These are phyloP conservation scores for Camellia oleifera DNA, from an alignment of 179 eudicot genomes.

Conservation along the genomic window DNA sequence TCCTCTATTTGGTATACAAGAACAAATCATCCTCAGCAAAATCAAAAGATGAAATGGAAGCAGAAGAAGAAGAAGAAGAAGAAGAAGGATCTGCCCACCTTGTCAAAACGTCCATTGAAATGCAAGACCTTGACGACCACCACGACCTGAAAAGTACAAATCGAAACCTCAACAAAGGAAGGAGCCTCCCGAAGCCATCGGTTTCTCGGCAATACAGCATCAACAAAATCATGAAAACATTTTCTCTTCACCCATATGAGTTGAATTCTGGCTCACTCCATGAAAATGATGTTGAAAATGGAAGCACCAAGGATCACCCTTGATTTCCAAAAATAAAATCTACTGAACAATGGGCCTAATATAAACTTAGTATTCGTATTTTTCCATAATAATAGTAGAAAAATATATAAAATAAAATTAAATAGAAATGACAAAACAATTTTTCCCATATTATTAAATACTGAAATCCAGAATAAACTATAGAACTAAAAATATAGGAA, in stretches of 20 bases:
- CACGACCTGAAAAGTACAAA: neutral
- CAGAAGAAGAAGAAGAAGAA: slow-evolving; percentile 13
- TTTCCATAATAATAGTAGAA: too few relatives aligned
- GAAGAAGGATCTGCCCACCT: slow-evolving; percentile 22
- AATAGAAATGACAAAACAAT: too few relatives aligned
- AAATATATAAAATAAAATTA: too few relatives aligned
- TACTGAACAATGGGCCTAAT: too few relatives aligned
- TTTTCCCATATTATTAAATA: too few relatives aligned
- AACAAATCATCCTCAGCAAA: slow-evolving; percentile 13
- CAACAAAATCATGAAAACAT: slow-evolving; percentile 18
- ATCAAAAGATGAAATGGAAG: slow-evolving; percentile 1
- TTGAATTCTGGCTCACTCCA: neutral
- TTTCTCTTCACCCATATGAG: slow-evolving; percentile 18
- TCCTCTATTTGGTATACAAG: slow-evolving; percentile 28
- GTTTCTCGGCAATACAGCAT: slow-evolving; percentile 7
- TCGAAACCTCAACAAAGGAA: slow-evolving; percentile 21
- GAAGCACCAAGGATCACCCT: neutral
- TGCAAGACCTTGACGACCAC: slow-evolving; percentile 18
- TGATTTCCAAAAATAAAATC: too few relatives aligned
- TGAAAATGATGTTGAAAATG: slow-evolving; percentile 8
- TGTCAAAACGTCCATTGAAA: slow-evolving; percentile 14
- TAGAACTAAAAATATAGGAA: too few relatives aligned
- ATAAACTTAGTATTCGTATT: too few relatives aligned
- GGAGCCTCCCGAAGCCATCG: slow-evolving; percentile 26
- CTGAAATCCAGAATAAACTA: too few relatives aligned